phyloP scores from a whole-genome alignment of 1,284 basidiomycete genomes.

The Trichosporon coremiiforme region DNA sequence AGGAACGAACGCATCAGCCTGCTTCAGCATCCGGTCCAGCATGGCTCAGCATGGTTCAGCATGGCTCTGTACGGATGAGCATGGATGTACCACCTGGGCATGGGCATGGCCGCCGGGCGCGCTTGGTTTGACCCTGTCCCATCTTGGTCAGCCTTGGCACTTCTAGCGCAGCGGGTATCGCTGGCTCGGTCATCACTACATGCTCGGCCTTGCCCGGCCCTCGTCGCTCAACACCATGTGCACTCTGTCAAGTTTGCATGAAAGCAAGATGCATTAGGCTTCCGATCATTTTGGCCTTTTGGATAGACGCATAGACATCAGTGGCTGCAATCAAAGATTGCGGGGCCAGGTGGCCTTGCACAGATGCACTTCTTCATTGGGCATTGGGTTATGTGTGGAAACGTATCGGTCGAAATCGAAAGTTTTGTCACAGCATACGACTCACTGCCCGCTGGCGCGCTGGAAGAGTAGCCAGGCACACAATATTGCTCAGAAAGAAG shows the following conservation, averaged over 20 bases:
- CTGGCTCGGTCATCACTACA: too few relatives aligned
- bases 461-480: not conserved
- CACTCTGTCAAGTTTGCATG: not conserved
- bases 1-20: too few relatives aligned
- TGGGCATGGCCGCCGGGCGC: too few relatives aligned
- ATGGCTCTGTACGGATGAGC: too few relatives aligned
- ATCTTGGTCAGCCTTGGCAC: not conserved
- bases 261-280: not conserved
- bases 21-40: too few relatives aligned
- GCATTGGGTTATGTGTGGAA: too few relatives aligned
- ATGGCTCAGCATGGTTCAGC: too few relatives aligned
- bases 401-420: constrained; percentile 6
- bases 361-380: too few relatives aligned
- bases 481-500: not conserved
- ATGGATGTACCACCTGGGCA: too few relatives aligned
- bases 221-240: too few relatives aligned
- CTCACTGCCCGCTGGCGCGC: not conserved
- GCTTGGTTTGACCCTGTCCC: not conserved
- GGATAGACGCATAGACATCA: not conserved
- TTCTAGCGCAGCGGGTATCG: too few relatives aligned
- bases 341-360: not conserved
- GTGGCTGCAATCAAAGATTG: not conserved
- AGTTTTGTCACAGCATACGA: constrained; percentile 6
- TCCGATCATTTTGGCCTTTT: not conserved
- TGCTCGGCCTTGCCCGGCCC: too few relatives aligned